A percentile compares a stretch with the other conserved stretches of the same genome.
Evolutionary conservation across 2,329 filamentous ascomycete species (phyloP).

Genomic region (Botryotinia calthae): DNA sequence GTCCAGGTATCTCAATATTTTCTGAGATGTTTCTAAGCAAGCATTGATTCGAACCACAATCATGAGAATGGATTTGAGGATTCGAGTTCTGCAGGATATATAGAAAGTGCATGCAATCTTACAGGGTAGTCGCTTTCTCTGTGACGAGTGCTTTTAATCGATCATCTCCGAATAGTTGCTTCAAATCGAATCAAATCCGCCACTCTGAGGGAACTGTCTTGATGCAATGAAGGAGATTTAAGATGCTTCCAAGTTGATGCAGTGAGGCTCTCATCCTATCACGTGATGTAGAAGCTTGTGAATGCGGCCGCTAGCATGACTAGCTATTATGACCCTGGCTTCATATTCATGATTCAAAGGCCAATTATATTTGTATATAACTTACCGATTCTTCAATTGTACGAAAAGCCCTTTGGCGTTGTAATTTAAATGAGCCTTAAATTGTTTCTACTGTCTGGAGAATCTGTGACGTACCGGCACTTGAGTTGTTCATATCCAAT

Average conservation of each 20-base stretch:
- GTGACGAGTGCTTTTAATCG: background rate
- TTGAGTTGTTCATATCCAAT: background rate
- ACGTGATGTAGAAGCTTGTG: background rate
- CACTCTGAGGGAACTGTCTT: background rate
- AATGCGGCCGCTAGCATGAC: conserved; percentile 6
- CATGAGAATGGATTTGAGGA: background rate
- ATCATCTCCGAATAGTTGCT: background rate
- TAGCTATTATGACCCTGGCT: background rate
- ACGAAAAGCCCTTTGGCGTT: background rate
- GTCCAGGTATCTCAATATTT: background rate
- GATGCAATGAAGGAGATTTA: background rate
- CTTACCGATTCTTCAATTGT: background rate
- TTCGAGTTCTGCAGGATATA: background rate
- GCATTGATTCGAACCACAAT: background rate
- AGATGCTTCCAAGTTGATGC: background rate
- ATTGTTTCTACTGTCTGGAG: background rate
- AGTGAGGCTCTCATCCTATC: background rate
- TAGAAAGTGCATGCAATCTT: background rate
- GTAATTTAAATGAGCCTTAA: background rate
- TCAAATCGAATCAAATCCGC: background rate
- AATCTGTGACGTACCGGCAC: no score
- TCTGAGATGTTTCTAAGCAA: background rate
- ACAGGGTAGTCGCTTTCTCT: background rate
- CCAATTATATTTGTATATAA: background rate
- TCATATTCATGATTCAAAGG: background rate